Base-by-base conservation (phyloP, 2,329 filamentous ascomycete species). In the Trichoderma lentiforme region DNA sequence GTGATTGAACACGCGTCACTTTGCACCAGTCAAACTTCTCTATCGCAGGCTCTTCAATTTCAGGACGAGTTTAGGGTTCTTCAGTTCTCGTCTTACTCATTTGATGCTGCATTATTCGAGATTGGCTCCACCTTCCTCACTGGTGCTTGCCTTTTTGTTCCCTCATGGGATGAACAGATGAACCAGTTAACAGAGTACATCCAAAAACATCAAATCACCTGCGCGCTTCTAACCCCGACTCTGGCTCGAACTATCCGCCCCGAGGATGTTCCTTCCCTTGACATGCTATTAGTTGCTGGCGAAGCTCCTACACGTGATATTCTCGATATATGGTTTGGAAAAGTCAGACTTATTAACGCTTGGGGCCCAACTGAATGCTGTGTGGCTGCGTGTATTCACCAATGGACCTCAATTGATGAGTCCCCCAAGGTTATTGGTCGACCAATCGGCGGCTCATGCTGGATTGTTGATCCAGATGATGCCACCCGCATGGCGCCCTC, bases 251-350 rank as follows among this genome's bases (percentile, higher is more conserved):
- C 84, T 3, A 75, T 86, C 8, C 82, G 84, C 32, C 74, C 81
- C 1, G 81, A 82, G 47, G 78, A 83, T 67, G 82, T 85, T 32
- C 80, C 83, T 12, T 80, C 79, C 1, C 79, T 86, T 14, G 80
- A 84, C 61, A 82, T 83, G 5, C 77, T 86, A 3, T 80, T 83
- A 4, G 76, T 85, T 7, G 83, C 81, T 28, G 70, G 70, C 24
- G 70, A 72, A 21, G 56, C 64, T n/a, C 6, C 47, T 62, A 60
- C 70, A 3, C 53, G 39, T 1, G 71, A 73, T 18, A 43, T 71
- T 4, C 63, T 73, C n/a, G 61, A 71, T 11, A 63, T 43, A 21
- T 73, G 72, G 72, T 53, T 47, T 43, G 68, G 34, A 1, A 71
- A 73, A 14, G 32, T 73, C 4, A 63, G 39, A 2, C 53, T 73